Conservation (phyloP, 2,329 filamentous ascomycete genomes). For the Plenodomus lindquistii region DNA sequence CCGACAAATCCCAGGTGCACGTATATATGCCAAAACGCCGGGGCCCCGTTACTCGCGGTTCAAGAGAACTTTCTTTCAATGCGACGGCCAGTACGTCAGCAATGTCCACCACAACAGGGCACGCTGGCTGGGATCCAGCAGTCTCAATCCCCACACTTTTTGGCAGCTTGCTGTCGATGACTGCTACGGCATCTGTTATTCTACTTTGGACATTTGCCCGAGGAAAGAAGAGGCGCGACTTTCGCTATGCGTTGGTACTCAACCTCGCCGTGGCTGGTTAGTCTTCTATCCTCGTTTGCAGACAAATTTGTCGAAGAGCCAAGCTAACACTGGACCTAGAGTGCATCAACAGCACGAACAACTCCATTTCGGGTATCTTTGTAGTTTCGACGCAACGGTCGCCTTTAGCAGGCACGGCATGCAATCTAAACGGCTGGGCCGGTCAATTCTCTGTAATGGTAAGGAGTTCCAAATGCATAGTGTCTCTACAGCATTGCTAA, state of each 20-base stretch:
- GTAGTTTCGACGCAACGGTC: slow-evolving; percentile 31
- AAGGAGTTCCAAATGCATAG: not conserved
- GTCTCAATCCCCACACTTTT: slow-evolving; percentile 22
- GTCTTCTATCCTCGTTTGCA: not conserved
- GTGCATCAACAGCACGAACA: slow-evolving; percentile 48
- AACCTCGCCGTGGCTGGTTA: slow-evolving; percentile 28
- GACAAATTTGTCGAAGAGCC: not conserved
- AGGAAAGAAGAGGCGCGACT: slow-evolving; percentile 19
- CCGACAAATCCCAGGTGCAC: not conserved
- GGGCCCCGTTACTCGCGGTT: not conserved
- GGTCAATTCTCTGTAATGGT: slow-evolving; percentile 54
- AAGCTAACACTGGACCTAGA: slow-evolving; percentile 1
- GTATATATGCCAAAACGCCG: not conserved
- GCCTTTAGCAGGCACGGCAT: slow-evolving; percentile 38
- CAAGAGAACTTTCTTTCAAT: not conserved
- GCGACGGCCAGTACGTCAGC: not conserved
- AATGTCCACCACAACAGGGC: not conserved
- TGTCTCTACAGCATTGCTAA: not conserved
- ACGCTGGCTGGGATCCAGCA: not conserved
- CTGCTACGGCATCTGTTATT: slow-evolving; percentile 18
- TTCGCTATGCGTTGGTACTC: slow-evolving; percentile 27
- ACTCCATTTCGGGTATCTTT: slow-evolving; percentile 48
- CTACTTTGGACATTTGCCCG: slow-evolving; percentile 21
- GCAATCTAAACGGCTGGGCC: slow-evolving; percentile 50
- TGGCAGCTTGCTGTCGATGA: slow-evolving; percentile 24